Evolutionary conservation across 768 basidiomycete genomes (phyloP), one percentile per base, ranked within the genome.

Genomic region (Auricularia sp.): DNA sequence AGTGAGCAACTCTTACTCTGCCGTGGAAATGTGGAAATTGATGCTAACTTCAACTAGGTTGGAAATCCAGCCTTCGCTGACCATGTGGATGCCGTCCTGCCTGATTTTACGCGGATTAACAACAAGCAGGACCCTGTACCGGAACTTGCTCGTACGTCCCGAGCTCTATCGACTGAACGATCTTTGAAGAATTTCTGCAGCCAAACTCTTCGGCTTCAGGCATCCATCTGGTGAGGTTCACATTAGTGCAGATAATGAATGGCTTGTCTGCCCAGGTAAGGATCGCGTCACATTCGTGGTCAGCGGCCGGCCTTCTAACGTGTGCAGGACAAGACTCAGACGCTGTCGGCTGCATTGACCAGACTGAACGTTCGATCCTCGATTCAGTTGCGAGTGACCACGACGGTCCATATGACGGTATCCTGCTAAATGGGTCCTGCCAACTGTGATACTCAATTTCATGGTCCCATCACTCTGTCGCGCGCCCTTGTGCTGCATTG

Each of bases 11-110:
- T 29, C 23, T 10, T 18, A 34, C 59, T 3, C 36, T 61, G 1
- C 18, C 33, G 14, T n/a, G 3, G 10, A 8, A 35, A 39, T 12
- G 0, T 1, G 18, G 36, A 61, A 61, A 7, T 18, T 1, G 47
- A 51, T 18, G 0, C 47, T 42, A 0, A 29, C 29, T 29, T 29
- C 0, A 12, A 6, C 0, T 18, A 51, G 47, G 76, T 79, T 64
- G 84, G 86, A 14, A 86, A 87, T 72, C 62, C 72, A 1, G 78
- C 74, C 16, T 85, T 79, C 67, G 83, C 79, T n/a, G 56, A 70
- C n/a, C 76, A 81, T 39, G 76, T 85, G 65, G 81, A 83, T 66
- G 8, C 66, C 3, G 18, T 59, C 29, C 47, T 51, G 47, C 10
- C 10, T 12, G 47, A 51, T 21, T 5, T 51, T 18, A 51, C 47